Conservation (phyloP, 1,284 basidiomycete species). For the Cryptococcus floricola region DNA sequence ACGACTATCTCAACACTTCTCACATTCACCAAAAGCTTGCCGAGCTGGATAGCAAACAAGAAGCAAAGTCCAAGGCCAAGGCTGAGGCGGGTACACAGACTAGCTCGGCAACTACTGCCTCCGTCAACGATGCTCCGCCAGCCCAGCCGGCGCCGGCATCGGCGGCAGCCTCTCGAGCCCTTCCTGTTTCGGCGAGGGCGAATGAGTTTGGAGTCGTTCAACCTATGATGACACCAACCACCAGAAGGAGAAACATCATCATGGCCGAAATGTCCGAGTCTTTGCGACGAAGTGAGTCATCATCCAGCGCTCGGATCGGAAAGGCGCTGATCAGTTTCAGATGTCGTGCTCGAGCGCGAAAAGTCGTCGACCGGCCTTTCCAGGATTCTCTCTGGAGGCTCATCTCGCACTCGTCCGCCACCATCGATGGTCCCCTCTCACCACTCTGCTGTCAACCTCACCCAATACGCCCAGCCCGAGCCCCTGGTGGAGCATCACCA, state of each 20-base stretch:
- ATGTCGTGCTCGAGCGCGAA: constrained; percentile 43
- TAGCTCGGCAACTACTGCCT: neutral
- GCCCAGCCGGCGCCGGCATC: neutral
- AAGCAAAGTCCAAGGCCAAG: constrained; percentile 14
- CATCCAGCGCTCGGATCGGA: neutral
- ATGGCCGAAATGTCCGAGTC: constrained; percentile 47
- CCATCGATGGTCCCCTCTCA: constrained; percentile 26
- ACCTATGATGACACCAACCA: constrained; percentile 35
- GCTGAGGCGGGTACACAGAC: neutral
- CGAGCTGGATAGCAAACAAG: constrained; percentile 32
- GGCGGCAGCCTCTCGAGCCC: neutral
- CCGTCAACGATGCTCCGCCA: neutral
- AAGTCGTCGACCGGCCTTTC: constrained; percentile 33
- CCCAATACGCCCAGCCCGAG: constrained; percentile 19
- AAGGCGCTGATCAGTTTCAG: constrained; percentile 10
- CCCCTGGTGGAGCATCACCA: constrained; percentile 17
- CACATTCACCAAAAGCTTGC: constrained; percentile 35
- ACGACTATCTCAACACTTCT: constrained; percentile 36
- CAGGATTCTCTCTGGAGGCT: constrained; percentile 3
- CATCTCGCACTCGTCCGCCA: constrained; percentile 22
- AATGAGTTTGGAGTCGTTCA: constrained; percentile 30
- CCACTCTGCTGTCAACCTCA: constrained; percentile 29
- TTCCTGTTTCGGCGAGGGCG: constrained; percentile 10
- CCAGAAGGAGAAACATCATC: constrained; percentile 40
- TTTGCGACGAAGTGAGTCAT: constrained; percentile 38